These are phyloP conservation scores for Orbilia ellipsospora DNA, from an alignment of 2,329 filamentous ascomycete species.

Conservation along the genomic window DNA sequence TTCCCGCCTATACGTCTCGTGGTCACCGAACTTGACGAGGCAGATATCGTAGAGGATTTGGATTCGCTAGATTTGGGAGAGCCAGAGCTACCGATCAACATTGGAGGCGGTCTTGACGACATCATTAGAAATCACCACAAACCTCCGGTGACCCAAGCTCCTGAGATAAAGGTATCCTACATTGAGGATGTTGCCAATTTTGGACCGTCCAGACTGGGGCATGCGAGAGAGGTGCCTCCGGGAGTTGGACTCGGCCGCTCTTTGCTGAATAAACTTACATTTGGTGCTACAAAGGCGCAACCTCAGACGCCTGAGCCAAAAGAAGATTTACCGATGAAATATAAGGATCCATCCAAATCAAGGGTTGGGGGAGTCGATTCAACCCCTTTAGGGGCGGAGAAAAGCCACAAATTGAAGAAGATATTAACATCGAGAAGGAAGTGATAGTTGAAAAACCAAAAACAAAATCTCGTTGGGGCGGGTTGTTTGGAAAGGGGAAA, in stretches of 20 bases:
- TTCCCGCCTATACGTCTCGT: conserved; percentile 40
- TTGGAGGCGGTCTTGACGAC: background rate
- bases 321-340: conserved; percentile 1
- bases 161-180: background rate
- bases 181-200: background rate
- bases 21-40: conserved; percentile 19
- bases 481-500: conserved; percentile 23
- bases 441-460: conserved; percentile 11
- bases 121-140: background rate
- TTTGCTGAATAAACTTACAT: conserved; percentile 13
- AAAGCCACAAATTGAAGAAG: background rate
- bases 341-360: conserved; percentile 10
- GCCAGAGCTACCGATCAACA: background rate
- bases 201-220: background rate
- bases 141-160: background rate
- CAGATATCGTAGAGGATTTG: conserved; percentile 21
- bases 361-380: conserved; percentile 14
- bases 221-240: background rate
- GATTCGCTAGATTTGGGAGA: background rate
- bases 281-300: conserved; percentile 8
- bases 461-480: conserved; percentile 6
- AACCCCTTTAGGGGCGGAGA: conserved; percentile 17
- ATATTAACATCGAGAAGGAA: conserved; percentile 7
- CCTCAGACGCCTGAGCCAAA: conserved; percentile 18
- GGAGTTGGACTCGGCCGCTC: conserved; percentile 3